phyloP scores from a whole-genome alignment of 2,329 filamentous ascomycete genomes.

The Aspergillus novoparasiticus region DNA sequence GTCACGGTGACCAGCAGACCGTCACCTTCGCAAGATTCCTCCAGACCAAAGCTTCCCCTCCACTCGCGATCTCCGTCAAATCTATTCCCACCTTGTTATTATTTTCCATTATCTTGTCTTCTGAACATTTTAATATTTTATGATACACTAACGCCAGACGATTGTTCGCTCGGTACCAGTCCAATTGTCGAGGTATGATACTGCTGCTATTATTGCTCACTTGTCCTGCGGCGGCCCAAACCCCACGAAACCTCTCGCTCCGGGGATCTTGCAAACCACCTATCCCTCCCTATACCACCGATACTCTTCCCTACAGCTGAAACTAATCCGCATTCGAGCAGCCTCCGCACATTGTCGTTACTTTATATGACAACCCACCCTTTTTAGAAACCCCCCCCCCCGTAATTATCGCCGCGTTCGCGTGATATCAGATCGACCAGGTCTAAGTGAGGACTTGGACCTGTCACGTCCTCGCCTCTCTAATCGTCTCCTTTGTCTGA shows the following conservation, averaged over 20 bases:
- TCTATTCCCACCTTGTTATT: neutral
- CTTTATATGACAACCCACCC: conserved; percentile 22
- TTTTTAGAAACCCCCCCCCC: conserved; percentile 17
- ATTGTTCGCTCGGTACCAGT: conserved; percentile 12
- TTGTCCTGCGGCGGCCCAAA: conserved; percentile 39
- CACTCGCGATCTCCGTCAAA: conserved; percentile 9
- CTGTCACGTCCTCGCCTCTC: conserved; percentile 31
- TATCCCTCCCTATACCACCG: conserved; percentile 30
- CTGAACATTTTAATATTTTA: conserved; percentile 10
- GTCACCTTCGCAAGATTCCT: conserved; percentile 22
- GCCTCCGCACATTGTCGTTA: conserved; percentile 16
- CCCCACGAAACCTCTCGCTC: conserved; percentile 41
- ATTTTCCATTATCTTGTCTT: neutral
- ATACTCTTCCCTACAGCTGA: conserved; percentile 18
- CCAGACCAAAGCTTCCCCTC: conserved; percentile 9
- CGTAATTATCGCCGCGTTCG: conserved; percentile 24
- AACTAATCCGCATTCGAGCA: conserved; percentile 19
- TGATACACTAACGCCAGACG: conserved; percentile 5
- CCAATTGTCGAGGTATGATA: conserved; percentile 33
- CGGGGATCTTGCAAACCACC: conserved; percentile 21
- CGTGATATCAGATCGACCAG: conserved; percentile 31
- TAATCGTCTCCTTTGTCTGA: conserved; percentile 24
- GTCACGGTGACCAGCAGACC: conserved; percentile 10
- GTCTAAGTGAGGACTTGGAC: conserved; percentile 36
- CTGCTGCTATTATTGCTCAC: conserved; percentile 23